phyloP scores from a whole-genome alignment of 768 basidiomycete species.

The Crepidotus variabilis region DNA sequence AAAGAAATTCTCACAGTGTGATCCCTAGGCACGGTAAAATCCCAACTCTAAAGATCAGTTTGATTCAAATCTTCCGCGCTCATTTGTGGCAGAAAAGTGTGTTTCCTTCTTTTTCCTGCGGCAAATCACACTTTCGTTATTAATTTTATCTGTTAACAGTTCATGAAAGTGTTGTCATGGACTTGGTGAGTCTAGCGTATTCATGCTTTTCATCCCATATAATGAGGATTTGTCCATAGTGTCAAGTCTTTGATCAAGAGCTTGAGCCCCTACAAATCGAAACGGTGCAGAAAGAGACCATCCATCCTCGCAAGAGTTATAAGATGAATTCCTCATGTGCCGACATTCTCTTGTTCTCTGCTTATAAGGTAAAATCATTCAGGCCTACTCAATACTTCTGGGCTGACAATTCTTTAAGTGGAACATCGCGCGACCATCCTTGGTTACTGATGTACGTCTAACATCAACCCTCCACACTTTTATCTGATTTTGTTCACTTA shows the following conservation, averaged over 20 bases:
- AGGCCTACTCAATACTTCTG: not conserved
- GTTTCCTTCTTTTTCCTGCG: conserved; percentile 37
- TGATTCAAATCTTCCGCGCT: conserved; percentile 99
- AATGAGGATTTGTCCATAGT: conserved; percentile 35
- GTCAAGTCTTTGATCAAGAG: conserved; percentile 99
- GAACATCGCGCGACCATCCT: conserved; percentile 95
- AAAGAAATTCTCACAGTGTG: not conserved
- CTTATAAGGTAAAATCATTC: conserved; percentile 59
- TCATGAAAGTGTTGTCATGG: conserved; percentile 91
- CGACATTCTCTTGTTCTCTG: conserved; percentile 95
- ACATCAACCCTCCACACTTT: not conserved
- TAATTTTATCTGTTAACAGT: conserved; percentile 37
- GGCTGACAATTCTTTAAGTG: conserved; percentile 47
- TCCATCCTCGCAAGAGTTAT: conserved; percentile 99
- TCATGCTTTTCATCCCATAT: conserved; percentile 2
- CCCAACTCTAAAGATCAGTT: conserved; percentile 95
- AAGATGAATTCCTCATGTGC: conserved; percentile 99
- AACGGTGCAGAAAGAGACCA: conserved; percentile 99
- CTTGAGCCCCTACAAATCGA: conserved; percentile 97
- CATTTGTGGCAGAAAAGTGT: conserved; percentile 99
- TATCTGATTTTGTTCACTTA: not conserved
- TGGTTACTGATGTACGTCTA: conserved; percentile 81
- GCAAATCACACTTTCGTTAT: not conserved
- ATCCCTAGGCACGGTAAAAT: conserved; percentile 88
- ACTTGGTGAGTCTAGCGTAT: conserved; percentile 47